These are phyloP conservation scores for Pseudozyma sp. DNA, from an alignment of 1,284 basidiomycete genomes.

Conservation along the genomic window DNA sequence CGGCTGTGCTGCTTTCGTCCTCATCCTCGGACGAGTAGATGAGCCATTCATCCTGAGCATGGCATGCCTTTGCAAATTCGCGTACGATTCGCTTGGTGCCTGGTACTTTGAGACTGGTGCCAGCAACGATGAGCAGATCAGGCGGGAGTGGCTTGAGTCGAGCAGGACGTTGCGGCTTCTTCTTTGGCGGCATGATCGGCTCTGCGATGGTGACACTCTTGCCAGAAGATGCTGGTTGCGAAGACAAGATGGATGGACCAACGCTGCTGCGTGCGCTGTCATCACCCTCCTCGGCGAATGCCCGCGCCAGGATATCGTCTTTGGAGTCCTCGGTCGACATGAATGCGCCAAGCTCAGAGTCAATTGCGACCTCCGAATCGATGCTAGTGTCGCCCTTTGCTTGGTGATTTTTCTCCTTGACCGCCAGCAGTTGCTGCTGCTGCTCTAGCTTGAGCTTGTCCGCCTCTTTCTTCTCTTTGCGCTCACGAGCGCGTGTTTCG, in stretches of 20 bases:
- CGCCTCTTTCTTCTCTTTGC: constrained; percentile 43
- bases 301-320: constrained; percentile 48
- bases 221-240: constrained; percentile 16
- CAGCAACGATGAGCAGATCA: constrained; percentile 93
- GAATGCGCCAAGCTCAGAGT: constrained; percentile 24
- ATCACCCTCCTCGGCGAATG: constrained; percentile 47
- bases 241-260: constrained; percentile 5
- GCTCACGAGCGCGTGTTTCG: constrained; percentile 55
- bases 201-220: constrained; percentile 33
- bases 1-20: constrained; percentile 43
- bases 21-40: constrained; percentile 54
- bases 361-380: constrained; percentile 34
- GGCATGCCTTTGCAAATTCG: constrained; percentile 87
- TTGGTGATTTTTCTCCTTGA: constrained; percentile 13
- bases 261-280: constrained; percentile 15
- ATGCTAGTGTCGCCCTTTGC: constrained; percentile 25
- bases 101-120: constrained; percentile 93
- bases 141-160: constrained; percentile 73
- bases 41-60: constrained; percentile 70
- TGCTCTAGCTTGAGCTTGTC: constrained; percentile 17
- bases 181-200: constrained; percentile 29
- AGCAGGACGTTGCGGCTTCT: constrained; percentile 30
- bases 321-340: constrained; percentile 17
- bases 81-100: constrained; percentile 92
- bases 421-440: constrained; percentile 7